Conservation (phyloP, 2,329 filamentous ascomycete genomes). For the Botrytis hyacinthi region DNA sequence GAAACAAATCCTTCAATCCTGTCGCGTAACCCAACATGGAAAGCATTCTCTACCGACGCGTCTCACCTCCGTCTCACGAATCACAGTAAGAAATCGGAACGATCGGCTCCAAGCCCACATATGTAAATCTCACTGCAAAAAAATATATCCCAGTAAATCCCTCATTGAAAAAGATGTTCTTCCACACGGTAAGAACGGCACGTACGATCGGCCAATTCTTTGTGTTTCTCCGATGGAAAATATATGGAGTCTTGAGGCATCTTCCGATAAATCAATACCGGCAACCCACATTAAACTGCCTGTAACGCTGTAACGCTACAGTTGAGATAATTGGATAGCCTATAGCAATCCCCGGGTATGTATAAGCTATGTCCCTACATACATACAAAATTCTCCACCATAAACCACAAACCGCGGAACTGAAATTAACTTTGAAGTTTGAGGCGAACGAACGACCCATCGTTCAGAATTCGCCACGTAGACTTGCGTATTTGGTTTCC, state of each 20-base stretch:
- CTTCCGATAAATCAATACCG: constrained; percentile 1
- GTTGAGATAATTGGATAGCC: neutral
- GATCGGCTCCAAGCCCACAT: neutral
- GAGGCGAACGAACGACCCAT: constrained; percentile 10
- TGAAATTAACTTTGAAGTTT: neutral
- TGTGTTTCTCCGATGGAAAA: neutral
- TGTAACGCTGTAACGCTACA: neutral
- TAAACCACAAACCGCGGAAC: neutral
- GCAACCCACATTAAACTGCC: neutral
- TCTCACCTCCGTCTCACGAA: neutral
- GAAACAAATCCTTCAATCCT: neutral
- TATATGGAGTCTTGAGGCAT: constrained; percentile 7
- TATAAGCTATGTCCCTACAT: constrained; percentile 2
- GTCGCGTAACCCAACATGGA: neutral
- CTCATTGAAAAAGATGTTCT: constrained; percentile 8
- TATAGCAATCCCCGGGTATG: neutral
- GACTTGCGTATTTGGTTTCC: neutral
- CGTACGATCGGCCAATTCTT: neutral
- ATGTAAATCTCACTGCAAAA: neutral
- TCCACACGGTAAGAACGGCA: constrained; percentile 12
- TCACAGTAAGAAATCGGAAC: constrained; percentile 5
- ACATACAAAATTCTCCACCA: neutral
- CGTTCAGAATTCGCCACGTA: constrained; percentile 7
- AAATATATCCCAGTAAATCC: constrained; percentile 2
- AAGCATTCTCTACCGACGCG: neutral